Conservation (phyloP, 768 basidiomycete genomes). For the Amanita subjunquillea region DNA sequence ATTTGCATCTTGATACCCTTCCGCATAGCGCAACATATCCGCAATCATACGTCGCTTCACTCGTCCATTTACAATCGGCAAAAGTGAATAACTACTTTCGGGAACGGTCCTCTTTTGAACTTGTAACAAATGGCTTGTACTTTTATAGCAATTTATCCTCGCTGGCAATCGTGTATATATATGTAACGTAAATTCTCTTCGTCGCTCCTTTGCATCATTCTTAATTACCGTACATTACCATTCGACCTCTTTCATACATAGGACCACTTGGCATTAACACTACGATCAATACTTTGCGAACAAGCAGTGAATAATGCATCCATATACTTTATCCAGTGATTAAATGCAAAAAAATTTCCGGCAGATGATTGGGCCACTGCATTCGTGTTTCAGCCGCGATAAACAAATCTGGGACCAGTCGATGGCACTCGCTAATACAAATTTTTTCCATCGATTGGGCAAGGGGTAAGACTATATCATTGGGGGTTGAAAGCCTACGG, state of each 20-base stretch:
- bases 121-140: slow-evolving; percentile 8
- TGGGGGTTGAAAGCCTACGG: not conserved
- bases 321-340: not conserved
- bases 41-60: not conserved
- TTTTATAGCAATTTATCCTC: slow-evolving; percentile 6
- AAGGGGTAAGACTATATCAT: not conserved
- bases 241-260: not conserved
- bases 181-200: slow-evolving; percentile 4
- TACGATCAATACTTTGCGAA: slow-evolving; percentile 2
- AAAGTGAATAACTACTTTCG: slow-evolving; percentile 6
- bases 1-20: slow-evolving; percentile 5
- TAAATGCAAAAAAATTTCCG: not conserved
- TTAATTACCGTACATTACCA: slow-evolving; percentile 8
- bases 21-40: slow-evolving; percentile 4
- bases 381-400: not conserved
- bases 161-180: slow-evolving; percentile 6
- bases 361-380: not conserved
- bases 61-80: not conserved
- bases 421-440: not conserved
- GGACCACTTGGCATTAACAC: not conserved
- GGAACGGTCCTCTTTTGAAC: slow-evolving; percentile 1
- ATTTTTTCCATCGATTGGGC: not conserved
- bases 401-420: not conserved
- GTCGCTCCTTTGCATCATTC: slow-evolving; percentile 1
- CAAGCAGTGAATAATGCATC: slow-evolving; percentile 1